A percentile compares a stretch with the other conserved stretches of the same genome.
phyloP scores from a whole-genome alignment of 1,284 basidiomycete species.

The Leccinum griseonigrum region DNA sequence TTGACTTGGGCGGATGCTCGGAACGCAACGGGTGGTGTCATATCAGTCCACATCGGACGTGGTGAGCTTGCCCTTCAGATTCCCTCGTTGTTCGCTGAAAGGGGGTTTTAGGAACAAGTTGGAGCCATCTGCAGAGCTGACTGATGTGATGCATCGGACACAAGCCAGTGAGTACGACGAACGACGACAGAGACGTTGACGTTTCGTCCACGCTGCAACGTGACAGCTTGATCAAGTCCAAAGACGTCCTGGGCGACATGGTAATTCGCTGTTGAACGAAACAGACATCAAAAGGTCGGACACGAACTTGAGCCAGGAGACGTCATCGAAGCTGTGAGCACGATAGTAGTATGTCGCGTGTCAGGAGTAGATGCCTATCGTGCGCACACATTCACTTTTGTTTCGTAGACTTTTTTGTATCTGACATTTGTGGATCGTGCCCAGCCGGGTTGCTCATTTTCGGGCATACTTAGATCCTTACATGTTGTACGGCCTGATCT shows the following conservation, averaged over 20 bases:
- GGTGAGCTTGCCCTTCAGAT: constrained; percentile 40
- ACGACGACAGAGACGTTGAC: constrained; percentile 15
- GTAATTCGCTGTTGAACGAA: constrained; percentile 59
- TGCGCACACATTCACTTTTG: constrained; percentile 36
- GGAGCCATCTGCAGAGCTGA: constrained; percentile 52
- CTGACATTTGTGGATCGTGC: background rate
- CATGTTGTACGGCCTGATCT: constrained; percentile 87
- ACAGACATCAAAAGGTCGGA: constrained; percentile 78
- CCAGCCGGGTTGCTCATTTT: constrained; percentile 85
- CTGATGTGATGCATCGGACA: background rate
- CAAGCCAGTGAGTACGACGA: constrained; percentile 2
- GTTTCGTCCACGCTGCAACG: constrained; percentile 14
- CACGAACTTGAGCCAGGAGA: constrained; percentile 90
- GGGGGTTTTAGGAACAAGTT: constrained; percentile 61
- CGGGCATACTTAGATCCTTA: constrained; percentile 79
- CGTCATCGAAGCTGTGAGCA: constrained; percentile 84
- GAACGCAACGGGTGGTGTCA: constrained; percentile 63
- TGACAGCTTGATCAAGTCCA: constrained; percentile 13
- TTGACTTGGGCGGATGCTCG: too few species aligned
- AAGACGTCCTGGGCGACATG: constrained; percentile 20
- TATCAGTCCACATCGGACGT: constrained; percentile 68
- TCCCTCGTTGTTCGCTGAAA: background rate
- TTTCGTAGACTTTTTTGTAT: background rate
- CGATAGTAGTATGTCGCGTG: constrained; percentile 72
- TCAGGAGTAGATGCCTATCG: constrained; percentile 87